Base-by-base conservation (phyloP, 192 early-diverging fungal species). In the Anaeromyces robustus region DNA sequence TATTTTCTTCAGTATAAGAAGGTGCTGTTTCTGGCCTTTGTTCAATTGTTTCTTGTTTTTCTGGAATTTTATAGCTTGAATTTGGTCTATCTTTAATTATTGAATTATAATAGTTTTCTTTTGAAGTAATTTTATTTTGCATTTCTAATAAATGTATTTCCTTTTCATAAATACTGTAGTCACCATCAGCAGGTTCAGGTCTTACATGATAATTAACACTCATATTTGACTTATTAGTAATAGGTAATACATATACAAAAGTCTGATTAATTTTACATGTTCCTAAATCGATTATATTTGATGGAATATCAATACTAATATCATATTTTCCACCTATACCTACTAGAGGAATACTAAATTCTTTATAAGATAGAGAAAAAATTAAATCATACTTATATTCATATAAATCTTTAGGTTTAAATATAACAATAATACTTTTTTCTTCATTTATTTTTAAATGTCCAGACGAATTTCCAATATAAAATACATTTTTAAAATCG, bases 221-320 rank as follows among this genome's bases (percentile, higher is more conserved):
- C 29, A 91, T 81, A 80, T 92, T 92, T 29, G 89, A 89, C 13
- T 83, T 77, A 80, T 92, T 92, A 18, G 82, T 77, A 7, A 92
- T 84, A 3, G 84, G 83, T 17, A 92, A 37, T 5, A 81, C 30
- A 80, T 91, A 91, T n/a, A 82, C 37, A 80, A 88, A 91, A 2
- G 80, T 80, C 6, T 86, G 78, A 77, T 84, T 80, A n/a, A 92
- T 80, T 28, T 90, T 78, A 82, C 90, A 92, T 26, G 87, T 59
- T 29, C 89, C 90, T 77, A 92, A 91, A 80, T 92, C 90, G 18
- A 92, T 77, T 4, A 81, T 28, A n/a, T 80, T 79, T 2, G 88
- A 82, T 17, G 89, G 90, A 0, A 83, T 84, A 31, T 86, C 82
- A 78, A 90, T 82, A 37, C 80, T 84, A 17, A 89, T 81, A 13